These are phyloP conservation scores for Schrenkiella parvula DNA, from an alignment of 345 rosid species.

Conservation along the genomic window DNA sequence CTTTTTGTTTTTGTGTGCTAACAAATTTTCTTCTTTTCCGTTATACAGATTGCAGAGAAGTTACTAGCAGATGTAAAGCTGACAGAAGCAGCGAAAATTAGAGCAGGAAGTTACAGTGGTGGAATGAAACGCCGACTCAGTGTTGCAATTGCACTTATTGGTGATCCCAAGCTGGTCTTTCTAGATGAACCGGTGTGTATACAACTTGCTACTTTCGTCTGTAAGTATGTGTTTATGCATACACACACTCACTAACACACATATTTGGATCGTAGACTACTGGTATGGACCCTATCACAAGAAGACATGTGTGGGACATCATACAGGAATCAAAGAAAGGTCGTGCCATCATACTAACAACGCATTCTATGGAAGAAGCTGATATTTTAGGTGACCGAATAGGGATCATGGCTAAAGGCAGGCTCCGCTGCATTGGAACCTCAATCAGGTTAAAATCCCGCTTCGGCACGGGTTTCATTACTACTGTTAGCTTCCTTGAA, in stretches of 20 bases:
- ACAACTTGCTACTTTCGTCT: neutral
- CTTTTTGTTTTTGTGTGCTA: neutral
- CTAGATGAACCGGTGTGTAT: slow-evolving; percentile 77
- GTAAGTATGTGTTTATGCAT: neutral
- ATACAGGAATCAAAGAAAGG: slow-evolving; percentile 82
- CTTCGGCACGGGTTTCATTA: slow-evolving; percentile 87
- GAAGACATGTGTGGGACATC: slow-evolving; percentile 95
- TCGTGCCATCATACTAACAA: slow-evolving; percentile 75
- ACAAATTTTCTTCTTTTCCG: neutral
- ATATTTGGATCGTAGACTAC: slow-evolving; percentile 51
- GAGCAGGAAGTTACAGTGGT: slow-evolving; percentile 91
- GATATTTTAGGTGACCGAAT: slow-evolving; percentile 86
- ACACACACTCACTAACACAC: neutral
- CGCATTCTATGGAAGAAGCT: slow-evolving; percentile 99
- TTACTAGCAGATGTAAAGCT: slow-evolving; percentile 68
- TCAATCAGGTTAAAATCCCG: slow-evolving; percentile 83
- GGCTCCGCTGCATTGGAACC: slow-evolving; percentile 81
- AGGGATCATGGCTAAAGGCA: slow-evolving; percentile 94
- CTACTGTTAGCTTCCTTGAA: slow-evolving; percentile 65
- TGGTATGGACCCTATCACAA: slow-evolving; percentile 93
- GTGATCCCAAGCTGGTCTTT: slow-evolving; percentile 80
- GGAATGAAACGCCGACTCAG: slow-evolving; percentile 96
- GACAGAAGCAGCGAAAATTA: slow-evolving; percentile 54
- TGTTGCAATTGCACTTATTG: slow-evolving; percentile 84
- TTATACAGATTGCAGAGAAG: slow-evolving; percentile 48